Base-by-base conservation (phyloP, 805 yeast genomes). In the Ogataea parapolymorpha region DNA sequence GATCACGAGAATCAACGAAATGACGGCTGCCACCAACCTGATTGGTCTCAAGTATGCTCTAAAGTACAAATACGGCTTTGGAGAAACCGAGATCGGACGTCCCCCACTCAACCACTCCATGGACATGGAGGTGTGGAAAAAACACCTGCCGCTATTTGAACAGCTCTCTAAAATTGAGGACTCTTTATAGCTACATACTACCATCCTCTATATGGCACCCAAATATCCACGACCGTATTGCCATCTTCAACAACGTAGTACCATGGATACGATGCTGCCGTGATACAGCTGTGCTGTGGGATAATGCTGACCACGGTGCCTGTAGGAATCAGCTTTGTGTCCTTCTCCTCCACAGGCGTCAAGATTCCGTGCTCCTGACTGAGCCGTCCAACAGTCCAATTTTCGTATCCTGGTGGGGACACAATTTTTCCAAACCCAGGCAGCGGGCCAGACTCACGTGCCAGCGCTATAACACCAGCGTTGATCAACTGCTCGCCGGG, bases 291-390 rank as follows among this genome's bases (percentile, higher is more conserved):
- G 56, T 85, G 93, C 57, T 85, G 87, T 3, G 89, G 88, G 17
- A 77, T 48, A 25, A 85, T 67, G 23, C 64, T 62, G 8, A 83
- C 70, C 43, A 72, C 70, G 1, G 79, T 68, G 1, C 88, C 88
- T 24, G 63, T 49, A 17, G 80, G 80, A 17, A 77, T 65, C 53
- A 77, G 58, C 30, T 61, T 43, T 13, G 66, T 56, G 11, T 54
- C 39, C 4, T 35, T 35, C 2, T 59, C 63, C 6, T 56, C 58
- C 12, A 58, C 48, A 3, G 85, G 80, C n/a, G 64, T 67, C 35
- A 85, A 61, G 29, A 85, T 79, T 9, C 93, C 95, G 56, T 85
- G 95, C 54, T 85, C 95, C 58, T 85, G 93, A 41, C 85, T 77
- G 34, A 85, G 60, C 49, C 89, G 69, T 26, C 79, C 84, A 10